Evolutionary conservation across 1,284 basidiomycete genomes (phyloP).

Genomic region (Malassezia dermatis): DNA sequence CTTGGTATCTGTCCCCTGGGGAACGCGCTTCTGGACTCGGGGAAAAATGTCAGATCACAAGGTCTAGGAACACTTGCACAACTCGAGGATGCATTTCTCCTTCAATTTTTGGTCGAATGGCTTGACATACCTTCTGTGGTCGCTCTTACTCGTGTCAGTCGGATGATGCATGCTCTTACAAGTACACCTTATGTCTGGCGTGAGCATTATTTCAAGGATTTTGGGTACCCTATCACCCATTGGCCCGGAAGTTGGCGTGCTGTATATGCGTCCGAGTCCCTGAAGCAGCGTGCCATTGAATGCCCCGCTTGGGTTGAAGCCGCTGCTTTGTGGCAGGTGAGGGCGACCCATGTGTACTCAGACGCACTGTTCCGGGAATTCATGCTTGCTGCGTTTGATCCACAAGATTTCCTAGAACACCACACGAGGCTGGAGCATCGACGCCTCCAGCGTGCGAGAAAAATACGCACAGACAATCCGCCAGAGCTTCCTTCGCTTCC

Average conservation of each 20-base stretch:
- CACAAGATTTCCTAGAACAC: background rate
- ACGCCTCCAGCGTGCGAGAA: background rate
- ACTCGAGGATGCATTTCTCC: conserved; percentile 31
- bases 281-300: conserved; percentile 4
- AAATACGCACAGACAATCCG: conserved; percentile 12
- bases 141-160: conserved; percentile 24
- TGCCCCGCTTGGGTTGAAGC: background rate
- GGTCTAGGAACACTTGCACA: conserved; percentile 26
- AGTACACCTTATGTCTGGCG: conserved; percentile 28
- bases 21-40: conserved; percentile 30
- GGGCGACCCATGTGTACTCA: conserved; percentile 13
- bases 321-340: conserved; percentile 14
- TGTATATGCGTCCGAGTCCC: conserved; percentile 22
- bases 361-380: conserved; percentile 38
- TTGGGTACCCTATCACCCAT: conserved; percentile 20
- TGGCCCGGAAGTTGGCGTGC: conserved; percentile 43
- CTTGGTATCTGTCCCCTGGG: conserved; percentile 36
- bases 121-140: conserved; percentile 17
- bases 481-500: conserved; percentile 20
- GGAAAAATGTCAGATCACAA: conserved; percentile 18
- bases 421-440: background rate
- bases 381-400: conserved; percentile 27
- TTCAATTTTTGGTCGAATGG: conserved; percentile 25
- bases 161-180: conserved; percentile 27
- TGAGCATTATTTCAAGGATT: conserved; percentile 23